phyloP scores from a whole-genome alignment of 2,329 filamentous ascomycete genomes.

The Leptographium procerum region DNA sequence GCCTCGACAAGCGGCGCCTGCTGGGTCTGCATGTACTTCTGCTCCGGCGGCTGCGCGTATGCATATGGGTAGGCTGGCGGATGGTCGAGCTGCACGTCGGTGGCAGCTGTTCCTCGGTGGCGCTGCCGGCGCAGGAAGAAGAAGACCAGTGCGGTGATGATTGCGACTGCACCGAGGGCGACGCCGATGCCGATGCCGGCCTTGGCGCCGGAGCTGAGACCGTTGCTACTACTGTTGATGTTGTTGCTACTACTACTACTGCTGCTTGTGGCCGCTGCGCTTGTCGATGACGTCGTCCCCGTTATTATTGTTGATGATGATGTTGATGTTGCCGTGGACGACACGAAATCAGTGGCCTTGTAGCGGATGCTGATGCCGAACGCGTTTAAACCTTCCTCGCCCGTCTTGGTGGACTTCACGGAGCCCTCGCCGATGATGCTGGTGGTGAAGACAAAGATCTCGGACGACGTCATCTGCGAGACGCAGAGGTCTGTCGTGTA shows the following conservation, averaged over 20 bases:
- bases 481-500: conserved; percentile 4
- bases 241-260: neutral
- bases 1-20: neutral
- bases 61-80: neutral
- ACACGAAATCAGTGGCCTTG: neutral
- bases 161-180: conserved; percentile 19
- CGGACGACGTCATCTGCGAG: neutral
- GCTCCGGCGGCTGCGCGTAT: neutral
- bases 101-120: neutral
- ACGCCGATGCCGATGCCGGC: conserved; percentile 24
- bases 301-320: neutral
- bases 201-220: conserved; percentile 23
- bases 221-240: neutral
- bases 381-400: conserved; percentile 5
- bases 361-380: conserved; percentile 7
- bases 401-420: neutral
- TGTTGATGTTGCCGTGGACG: neutral
- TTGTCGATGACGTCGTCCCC: neutral
- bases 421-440: neutral
- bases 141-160: conserved; percentile 17
- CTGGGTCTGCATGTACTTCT: neutral
- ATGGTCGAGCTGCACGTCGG: neutral
- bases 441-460: conserved; percentile 1
- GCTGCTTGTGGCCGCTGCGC: neutral
- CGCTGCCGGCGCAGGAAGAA: conserved; percentile 2